Conservation (phyloP, 176 grass and related monocot genomes). For the Panicum miliaceum region DNA sequence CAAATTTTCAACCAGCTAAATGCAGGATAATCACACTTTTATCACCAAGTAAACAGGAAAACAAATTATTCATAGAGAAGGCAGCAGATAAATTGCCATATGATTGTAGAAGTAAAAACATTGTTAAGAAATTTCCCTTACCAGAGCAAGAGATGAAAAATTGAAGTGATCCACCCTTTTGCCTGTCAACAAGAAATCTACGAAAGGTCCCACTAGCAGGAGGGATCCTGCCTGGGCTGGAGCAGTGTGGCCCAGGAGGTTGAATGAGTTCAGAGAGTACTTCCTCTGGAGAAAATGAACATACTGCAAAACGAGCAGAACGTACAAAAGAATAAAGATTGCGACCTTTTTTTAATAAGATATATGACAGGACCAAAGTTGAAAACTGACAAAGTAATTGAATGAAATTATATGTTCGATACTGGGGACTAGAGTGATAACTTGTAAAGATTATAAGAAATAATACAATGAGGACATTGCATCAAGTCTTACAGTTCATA, state of each 20-base stretch:
- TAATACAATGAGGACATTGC: neutral
- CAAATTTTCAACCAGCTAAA: neutral
- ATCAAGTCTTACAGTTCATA: neutral
- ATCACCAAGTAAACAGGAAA: neutral
- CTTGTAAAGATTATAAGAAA: neutral
- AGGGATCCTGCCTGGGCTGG: neutral
- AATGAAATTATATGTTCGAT: neutral
- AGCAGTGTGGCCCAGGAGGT: constrained; percentile 15
- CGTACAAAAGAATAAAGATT: neutral
- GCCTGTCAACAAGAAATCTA: constrained; percentile 15
- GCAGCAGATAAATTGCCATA: neutral
- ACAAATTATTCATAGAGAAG: neutral
- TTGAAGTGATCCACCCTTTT: constrained; percentile 18
- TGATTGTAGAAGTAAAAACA: neutral
- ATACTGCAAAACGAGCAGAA: neutral
- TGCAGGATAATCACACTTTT: neutral
- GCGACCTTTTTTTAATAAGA: neutral
- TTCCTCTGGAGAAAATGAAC: constrained; percentile 9
- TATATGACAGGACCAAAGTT: neutral
- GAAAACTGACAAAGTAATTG: neutral
- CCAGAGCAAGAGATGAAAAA: constrained; percentile 13
- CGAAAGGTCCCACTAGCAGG: neutral
- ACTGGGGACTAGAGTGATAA: neutral
- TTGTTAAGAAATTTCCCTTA: neutral
- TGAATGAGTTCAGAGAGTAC: constrained; percentile 14